phyloP scores from a whole-genome alignment of 2,329 filamentous ascomycete genomes.

The Sporothrix variecibatus region DNA sequence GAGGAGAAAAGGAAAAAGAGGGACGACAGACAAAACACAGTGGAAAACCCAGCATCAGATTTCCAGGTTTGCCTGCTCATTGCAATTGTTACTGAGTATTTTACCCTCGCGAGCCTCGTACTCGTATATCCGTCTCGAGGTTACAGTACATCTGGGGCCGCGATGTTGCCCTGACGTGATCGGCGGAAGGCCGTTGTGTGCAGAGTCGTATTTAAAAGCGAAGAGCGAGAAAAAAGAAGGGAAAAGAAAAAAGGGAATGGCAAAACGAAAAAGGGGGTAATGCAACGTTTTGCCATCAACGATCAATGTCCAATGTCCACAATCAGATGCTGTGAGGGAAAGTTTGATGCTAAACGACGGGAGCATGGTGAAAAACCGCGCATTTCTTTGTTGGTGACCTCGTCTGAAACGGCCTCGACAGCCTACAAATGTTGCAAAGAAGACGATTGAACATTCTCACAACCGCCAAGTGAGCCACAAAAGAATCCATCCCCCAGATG shows the following conservation, averaged over 20 bases:
- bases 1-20: constrained; percentile 1
- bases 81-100: neutral
- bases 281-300: neutral
- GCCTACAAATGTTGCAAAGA: neutral
- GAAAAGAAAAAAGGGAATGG: neutral
- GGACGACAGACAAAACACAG: too few species aligned
- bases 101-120: neutral
- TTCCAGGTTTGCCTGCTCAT: neutral
- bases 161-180: neutral
- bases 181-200: neutral
- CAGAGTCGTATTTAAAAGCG: neutral
- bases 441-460: neutral
- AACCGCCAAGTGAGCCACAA: neutral
- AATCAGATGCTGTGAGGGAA: neutral
- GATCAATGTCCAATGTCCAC: neutral
- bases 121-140: neutral
- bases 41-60: neutral
- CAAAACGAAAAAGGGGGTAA: neutral
- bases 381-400: neutral
- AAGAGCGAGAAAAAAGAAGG: neutral
- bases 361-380: neutral
- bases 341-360: neutral
- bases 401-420: neutral
- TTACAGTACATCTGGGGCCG: neutral
- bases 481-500: neutral